Base-by-base conservation (phyloP, 345 rosid species). In the Carallia brachiata region DNA sequence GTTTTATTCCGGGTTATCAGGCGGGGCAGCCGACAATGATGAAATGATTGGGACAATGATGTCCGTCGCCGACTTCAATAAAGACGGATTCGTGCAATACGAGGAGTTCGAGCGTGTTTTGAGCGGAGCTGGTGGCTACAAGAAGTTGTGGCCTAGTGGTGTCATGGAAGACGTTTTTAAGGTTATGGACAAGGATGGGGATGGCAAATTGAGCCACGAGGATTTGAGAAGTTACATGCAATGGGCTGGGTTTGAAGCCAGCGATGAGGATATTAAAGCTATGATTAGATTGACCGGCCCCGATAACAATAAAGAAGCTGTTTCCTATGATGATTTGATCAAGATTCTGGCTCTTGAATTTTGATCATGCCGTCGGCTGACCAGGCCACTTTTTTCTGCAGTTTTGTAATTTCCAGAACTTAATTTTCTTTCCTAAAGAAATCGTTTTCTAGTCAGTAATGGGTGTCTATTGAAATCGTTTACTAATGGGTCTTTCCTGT, bases 141-240 rank as follows among this genome's bases (percentile, higher is more conserved):
- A 23, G 59, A 28, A 55, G 59, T 10, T 55, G 13, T 12, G 59
- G 32, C 32, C 30, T 19, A 13, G 48, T 15, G 48, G 27, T 7
- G 28, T 9, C 66, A 40, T 77, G 74, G 70, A 72, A 73, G 98
- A 94, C 30, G 85, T 82, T 75, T 94, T 91, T 57, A 83, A 67
- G 77, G 87, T 85, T 0, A 91, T 91, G 96, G 96, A 94, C 65
- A 88, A 74, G 62, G 96, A 91, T 40, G 97, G 95, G 6, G 96
- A 94, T 68, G 98, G 97, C 39, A 83, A 72, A 55, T 78, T 94
- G 76, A 91, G 88, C 71, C 73, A 70, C 27, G 75, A 73, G 1
- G 98, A 94, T 76, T 70, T 85, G 74, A 89, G 84, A 78, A 81
- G 80, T 71, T 89, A 81, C 66, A 81, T 94, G 97, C 75, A 79